A percentile compares a stretch with the other conserved stretches of the same genome.
Conservation (phyloP, 148 eudicot genomes). For the Suaeda aralocaspica region DNA sequence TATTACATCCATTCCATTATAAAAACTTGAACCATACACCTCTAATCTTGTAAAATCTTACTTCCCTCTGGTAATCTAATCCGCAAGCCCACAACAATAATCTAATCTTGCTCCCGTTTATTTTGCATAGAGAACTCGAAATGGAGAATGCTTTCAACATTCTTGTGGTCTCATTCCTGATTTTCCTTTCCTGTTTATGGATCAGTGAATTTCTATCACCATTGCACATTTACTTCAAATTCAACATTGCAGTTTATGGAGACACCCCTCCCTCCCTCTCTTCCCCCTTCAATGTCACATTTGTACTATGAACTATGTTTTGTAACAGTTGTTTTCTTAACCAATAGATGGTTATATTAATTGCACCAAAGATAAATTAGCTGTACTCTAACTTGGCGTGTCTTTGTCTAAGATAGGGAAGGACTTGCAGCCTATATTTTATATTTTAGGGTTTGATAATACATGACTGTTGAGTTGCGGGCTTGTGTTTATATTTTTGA, state of each 20-base stretch:
- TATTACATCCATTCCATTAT: too few relatives aligned
- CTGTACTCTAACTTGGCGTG: not conserved
- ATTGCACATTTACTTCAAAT: too few relatives aligned
- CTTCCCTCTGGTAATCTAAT: not conserved
- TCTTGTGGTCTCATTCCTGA: not conserved
- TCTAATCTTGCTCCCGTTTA: not conserved
- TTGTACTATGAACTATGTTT: too few relatives aligned
- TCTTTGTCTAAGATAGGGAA: not conserved
- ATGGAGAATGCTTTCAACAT: not conserved
- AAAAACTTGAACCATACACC: too few relatives aligned
- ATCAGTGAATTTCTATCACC: not conserved
- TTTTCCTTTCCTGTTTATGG: not conserved
- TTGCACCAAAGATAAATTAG: not conserved
- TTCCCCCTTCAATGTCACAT: too few relatives aligned
- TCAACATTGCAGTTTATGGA: too few relatives aligned
- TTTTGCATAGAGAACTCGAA: not conserved
- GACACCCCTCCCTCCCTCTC: too few relatives aligned
- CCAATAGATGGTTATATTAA: conserved; percentile 5
- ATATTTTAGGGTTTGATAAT: not conserved
- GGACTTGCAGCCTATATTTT: not conserved
- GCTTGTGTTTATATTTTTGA: conserved; percentile 13
- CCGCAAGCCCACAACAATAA: not conserved
- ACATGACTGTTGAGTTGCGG: not conserved
- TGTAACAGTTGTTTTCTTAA: not conserved
- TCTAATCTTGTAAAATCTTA: too few relatives aligned